phyloP scores from a whole-genome alignment of 768 basidiomycete species.

The Polyporus arcularius region DNA sequence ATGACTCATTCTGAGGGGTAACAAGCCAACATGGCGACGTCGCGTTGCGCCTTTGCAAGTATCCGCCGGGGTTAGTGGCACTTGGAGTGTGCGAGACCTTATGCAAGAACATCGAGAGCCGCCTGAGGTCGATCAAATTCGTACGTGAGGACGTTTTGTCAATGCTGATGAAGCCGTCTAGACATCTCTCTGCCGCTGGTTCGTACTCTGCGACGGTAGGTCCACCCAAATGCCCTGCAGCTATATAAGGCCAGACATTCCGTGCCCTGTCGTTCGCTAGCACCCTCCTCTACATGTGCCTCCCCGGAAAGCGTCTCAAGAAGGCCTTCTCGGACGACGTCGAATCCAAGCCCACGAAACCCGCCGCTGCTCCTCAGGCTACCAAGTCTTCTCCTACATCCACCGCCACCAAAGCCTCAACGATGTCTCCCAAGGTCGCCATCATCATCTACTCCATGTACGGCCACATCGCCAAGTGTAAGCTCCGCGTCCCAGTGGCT shows the following conservation, averaged over 20 bases:
- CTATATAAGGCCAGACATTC: background rate
- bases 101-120: too few species aligned
- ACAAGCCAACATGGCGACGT: too few species aligned
- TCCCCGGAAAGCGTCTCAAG: conserved; percentile 23
- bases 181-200: too few species aligned
- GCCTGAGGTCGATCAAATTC: too few species aligned
- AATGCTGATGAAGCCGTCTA: too few species aligned
- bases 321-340: conserved; percentile 20
- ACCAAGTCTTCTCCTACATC: conserved; percentile 12
- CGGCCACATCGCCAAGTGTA: conserved; percentile 71
- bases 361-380: conserved; percentile 10
- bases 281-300: conserved; percentile 20
- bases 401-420: conserved; percentile 6
- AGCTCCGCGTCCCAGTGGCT: conserved; percentile 24
- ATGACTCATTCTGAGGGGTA: too few species aligned
- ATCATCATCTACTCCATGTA: conserved; percentile 78
- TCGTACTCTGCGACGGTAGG: too few species aligned
- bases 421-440: conserved; percentile 53
- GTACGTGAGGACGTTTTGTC: too few species aligned
- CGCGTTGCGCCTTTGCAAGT: too few species aligned
- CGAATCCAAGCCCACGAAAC: conserved; percentile 2
- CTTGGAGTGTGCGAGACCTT: too few species aligned
- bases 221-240: background rate
- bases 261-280: background rate
- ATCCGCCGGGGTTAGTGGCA: too few species aligned